Base-by-base conservation (phyloP, 768 basidiomycete species). In the Lactifluus hygrophoroides region DNA sequence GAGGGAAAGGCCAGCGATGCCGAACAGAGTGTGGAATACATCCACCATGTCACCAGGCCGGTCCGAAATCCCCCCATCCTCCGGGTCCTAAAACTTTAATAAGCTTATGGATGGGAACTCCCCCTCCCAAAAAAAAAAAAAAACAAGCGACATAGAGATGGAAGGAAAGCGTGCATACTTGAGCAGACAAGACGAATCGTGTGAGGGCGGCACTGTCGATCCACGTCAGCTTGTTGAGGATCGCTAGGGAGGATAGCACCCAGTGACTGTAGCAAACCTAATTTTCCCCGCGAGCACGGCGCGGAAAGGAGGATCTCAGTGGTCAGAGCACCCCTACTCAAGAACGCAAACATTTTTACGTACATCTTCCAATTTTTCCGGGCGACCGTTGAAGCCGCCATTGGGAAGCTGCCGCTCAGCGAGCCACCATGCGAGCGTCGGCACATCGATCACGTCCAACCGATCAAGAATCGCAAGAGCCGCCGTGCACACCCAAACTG, bases 191-290 rank as follows among this genome's bases (percentile, higher is more conserved):
- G 56, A 99, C 95, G 73, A 97, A 99, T 3, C 71, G 66, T 1
- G 77, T 76, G 30, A 97, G 75, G 66, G 88, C 90, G 19, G 86
- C 80, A 0, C 83, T 75, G 68, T 97, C 86, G 66, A 99, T 95
- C 92, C 94, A 98, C 0, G 78, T 71, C 3, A 94, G 69, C 66
- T 86, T 90, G 44, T 84, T 80, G 42, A 99, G 71, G 56, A 97
- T 94, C 25, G 92, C 83, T 52, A 98, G 71, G 0, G 90, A 76
- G 1, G 96, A 94, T 5, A 98, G 79, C 4, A 94, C 91, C 94
- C 94, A 99, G 73, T 92, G 93, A 66, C 90, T 92, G 71, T 99
- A 99, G 74, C 96, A 99, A 17, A 97, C 91, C 93, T 95, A 60
- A 5, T n/a, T 19, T 21, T 19, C 14, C 19, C 19, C 40, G 17